Base-by-base conservation (phyloP, 2,329 filamentous ascomycete genomes). In the Shiraia bambusicola region DNA sequence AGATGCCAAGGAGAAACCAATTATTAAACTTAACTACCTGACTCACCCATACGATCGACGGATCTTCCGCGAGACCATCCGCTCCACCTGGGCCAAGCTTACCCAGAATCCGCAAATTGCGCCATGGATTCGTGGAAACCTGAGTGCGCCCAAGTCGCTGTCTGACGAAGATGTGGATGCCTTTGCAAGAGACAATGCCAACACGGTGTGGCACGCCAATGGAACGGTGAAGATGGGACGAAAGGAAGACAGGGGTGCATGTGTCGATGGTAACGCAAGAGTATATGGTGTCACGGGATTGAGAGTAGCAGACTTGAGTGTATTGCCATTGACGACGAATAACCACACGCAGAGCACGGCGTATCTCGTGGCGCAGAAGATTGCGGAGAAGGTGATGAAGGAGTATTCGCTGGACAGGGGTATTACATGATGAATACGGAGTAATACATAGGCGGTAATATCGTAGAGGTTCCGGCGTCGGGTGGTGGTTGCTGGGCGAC, bases 21-120 rank as follows among this genome's bases (percentile, higher is more conserved):
- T 69, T 2, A 77, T 81, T 54, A 72, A 83, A 47, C 74, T 79
- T 0, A 75, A 73, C 17, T 79, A 76, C 56, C 65, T 82, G 1
- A 65, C 66, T 0, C 72, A 80, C 34, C 74, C 77, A 0, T 84
- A 76, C 54, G 82, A 85, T 50, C 70, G 71, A 2, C 53, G 58
- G 8, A 42, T 59, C 9, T 50, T 65, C 41, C 47, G 56, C 31
- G 61, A 66, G 40, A 49, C 53, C 2, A 53, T 66, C 17, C 58
- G 72, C 0, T 72, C 74, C 5, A 67, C 63, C 28, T 68, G 66
- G 43, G 69, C 60, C 16, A 69, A 68, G 28, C 67, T 72, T 3
- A 66, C 65, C 0, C 69, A 70, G 12, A 77, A 80, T 33, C 57
- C 79, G 4, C 73, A 78, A 43, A 63, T 78, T 8, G 61, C 71